Base-by-base conservation (phyloP, 768 basidiomycete species). In the Termitomyces heimii region DNA sequence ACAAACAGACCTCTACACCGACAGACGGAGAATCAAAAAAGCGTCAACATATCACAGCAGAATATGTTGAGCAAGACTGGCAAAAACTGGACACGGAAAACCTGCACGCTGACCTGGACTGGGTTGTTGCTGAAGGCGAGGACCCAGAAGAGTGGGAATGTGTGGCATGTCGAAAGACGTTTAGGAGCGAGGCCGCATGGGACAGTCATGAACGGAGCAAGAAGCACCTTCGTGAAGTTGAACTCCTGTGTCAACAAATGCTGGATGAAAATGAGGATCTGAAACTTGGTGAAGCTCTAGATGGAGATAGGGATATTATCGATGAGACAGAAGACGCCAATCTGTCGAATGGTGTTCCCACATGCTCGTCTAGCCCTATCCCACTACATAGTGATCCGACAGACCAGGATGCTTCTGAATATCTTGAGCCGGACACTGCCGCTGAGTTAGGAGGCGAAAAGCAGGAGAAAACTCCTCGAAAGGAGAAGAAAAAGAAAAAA, bases 121-220 rank as follows among this genome's bases (percentile, higher is more conserved):
- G 88, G 86, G 85, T 84, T 4, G 78, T 78, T 8, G 88, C 80
- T 2, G 89, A 88, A 67, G 85, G 83, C 6, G 83, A 82, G 29
- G 82, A 86, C 57, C 72, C 80, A 5, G 89, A 93, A 64, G 89
- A 90, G 66, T 94, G 89, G 86, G 94, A 96, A 68, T 99, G 97
- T 65, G 87, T 98, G n/a, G 95, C 86, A 8, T 99, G 97, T 65
- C 78, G 82, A 29, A 98, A 97, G 75, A 78, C 81, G 0, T 98
- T 98, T 68, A 76, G 87, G 65, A 94, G 88, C 61, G 94, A 98
- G 64, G 91, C 92, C 0, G 92, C 94, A 5, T 99, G 95, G 95
- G 79, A 86, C 63, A 98, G 94, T 68, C 97, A 98, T 61, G 97
- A 98, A 70, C 78, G 94, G 62, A 97, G 94, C 70, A 89, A 89